Evolutionary conservation across 2,329 filamentous ascomycete species (phyloP), one percentile per base, ranked within the genome.

Genomic region (Tolypocladium nubicola): DNA sequence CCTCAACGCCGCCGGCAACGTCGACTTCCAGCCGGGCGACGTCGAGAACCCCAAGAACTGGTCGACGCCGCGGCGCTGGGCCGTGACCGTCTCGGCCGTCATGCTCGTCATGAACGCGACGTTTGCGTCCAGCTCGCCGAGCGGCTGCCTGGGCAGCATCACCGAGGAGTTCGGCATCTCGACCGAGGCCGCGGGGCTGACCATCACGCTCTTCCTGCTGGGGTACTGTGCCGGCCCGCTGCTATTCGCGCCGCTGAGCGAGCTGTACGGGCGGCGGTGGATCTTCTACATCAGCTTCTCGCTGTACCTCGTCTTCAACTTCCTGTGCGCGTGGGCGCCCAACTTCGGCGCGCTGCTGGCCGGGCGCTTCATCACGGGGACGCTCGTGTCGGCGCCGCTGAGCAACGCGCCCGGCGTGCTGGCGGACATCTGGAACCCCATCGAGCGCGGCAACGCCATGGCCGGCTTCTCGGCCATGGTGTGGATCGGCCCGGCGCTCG

Each of bases 191-290:
- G 76, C 77, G 0, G 74, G 73, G 2, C 70, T 83, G 10, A 78
- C 78, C 1, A 77, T 81, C 49, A 80, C 79, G 0, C 65, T 83
- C 11, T 84, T 82, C 61, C 70, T 83, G 33, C 70, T 83, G 4
- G 80, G 70, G 4, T 86, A 85, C 66, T 79, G 78, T 60, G 75
- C 79, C 2, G 83, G 83, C 0, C 83, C 83, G 0, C 69, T 86
- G 3, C 53, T 83, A 2, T 85, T 82, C 62, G 82, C 81, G 1
- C 82, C 81, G 0, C 63, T 83, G 23, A 79, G 75, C 41, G 82
- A 84, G 66, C 79, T 83, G 58, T 84, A 79, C 65, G 79, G 81
- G 14, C 72, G 80, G 9, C 64, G 79, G 62, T 79, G 74, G 72
- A 75, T 83, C 52, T 79, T 82, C 61, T 77, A 79, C 64, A 66